Conservation (phyloP, 2,329 filamentous ascomycete genomes). For the Scedosporium aurantiacum region DNA sequence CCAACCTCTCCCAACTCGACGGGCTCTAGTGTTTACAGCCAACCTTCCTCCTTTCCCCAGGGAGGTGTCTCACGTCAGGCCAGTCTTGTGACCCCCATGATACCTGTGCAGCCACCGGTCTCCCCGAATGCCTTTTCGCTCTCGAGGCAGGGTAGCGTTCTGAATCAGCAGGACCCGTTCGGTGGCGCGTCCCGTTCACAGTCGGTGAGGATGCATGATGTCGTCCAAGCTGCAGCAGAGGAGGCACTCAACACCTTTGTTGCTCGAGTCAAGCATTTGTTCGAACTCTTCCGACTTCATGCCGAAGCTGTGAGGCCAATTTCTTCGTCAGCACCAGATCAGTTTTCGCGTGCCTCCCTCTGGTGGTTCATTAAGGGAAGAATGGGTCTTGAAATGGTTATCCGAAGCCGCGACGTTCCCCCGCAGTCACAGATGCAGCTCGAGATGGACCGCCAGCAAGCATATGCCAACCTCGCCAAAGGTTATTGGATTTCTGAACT, state of each 20-base stretch:
- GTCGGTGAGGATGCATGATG: slow-evolving; percentile 28
- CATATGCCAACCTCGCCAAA: slow-evolving; percentile 78
- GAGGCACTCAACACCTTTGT: slow-evolving; percentile 62
- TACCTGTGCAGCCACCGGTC: background rate
- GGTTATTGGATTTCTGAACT: slow-evolving; percentile 66
- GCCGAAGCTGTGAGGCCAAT: slow-evolving; percentile 63
- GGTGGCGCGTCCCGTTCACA: slow-evolving; percentile 9
- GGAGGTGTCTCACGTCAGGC: background rate
- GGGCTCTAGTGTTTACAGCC: slow-evolving; percentile 3
- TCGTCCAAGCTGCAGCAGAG: slow-evolving; percentile 37
- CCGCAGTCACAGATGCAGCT: slow-evolving; percentile 42
- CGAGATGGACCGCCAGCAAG: slow-evolving; percentile 55
- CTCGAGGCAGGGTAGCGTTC: background rate
- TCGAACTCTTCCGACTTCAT: slow-evolving; percentile 65
- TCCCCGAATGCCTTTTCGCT: background rate
- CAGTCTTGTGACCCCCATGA: background rate
- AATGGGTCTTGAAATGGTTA: slow-evolving; percentile 59
- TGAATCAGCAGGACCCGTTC: background rate
- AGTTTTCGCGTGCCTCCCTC: slow-evolving; percentile 60
- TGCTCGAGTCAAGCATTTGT: slow-evolving; percentile 59
- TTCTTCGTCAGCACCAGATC: slow-evolving; percentile 47
- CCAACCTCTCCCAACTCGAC: background rate
- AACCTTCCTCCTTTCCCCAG: background rate
- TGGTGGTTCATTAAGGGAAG: slow-evolving; percentile 91
- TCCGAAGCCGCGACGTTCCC: slow-evolving; percentile 49